A percentile compares a stretch with the other conserved stretches of the same genome.
Evolutionary conservation across 805 yeast species (phyloP).

Genomic region (Candida sithepensis): DNA sequence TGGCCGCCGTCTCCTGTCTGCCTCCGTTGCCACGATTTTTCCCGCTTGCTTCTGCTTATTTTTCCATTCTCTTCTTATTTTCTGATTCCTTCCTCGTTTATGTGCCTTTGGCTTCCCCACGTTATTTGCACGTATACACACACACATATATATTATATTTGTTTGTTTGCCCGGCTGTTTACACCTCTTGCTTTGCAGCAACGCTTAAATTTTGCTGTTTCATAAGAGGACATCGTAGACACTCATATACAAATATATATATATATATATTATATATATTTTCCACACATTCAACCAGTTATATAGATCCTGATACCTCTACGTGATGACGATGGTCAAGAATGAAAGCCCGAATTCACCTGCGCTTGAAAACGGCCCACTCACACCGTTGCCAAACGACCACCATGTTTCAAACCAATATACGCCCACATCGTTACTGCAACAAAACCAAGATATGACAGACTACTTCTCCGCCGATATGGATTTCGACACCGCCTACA

Average conservation of each 20-base stretch:
- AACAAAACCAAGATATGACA: slow-evolving; percentile 1
- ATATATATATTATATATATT: background rate
- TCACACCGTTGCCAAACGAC: background rate
- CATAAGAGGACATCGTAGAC: too few species aligned
- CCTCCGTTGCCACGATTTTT: background rate
- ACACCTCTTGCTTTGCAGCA: too few species aligned
- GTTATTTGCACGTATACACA: background rate
- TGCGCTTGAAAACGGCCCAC: background rate
- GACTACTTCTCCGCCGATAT: slow-evolving; percentile 24
- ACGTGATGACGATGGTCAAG: background rate
- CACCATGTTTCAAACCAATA: background rate
- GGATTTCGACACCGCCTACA: slow-evolving; percentile 36
- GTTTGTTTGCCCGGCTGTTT: too few species aligned
- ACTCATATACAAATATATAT: background rate
- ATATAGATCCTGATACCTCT: too few species aligned
- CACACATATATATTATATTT: background rate
- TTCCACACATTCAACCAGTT: too few species aligned
- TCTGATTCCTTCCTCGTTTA: background rate
- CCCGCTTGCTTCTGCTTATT: background rate
- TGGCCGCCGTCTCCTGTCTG: too few species aligned
- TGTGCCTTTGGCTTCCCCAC: background rate
- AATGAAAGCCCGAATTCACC: background rate
- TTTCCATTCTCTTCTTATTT: background rate
- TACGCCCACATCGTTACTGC: background rate
- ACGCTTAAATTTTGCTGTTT: too few species aligned